phyloP scores from a whole-genome alignment of 495 filamentous ascomycete genomes.

The Thozetella sp. region DNA sequence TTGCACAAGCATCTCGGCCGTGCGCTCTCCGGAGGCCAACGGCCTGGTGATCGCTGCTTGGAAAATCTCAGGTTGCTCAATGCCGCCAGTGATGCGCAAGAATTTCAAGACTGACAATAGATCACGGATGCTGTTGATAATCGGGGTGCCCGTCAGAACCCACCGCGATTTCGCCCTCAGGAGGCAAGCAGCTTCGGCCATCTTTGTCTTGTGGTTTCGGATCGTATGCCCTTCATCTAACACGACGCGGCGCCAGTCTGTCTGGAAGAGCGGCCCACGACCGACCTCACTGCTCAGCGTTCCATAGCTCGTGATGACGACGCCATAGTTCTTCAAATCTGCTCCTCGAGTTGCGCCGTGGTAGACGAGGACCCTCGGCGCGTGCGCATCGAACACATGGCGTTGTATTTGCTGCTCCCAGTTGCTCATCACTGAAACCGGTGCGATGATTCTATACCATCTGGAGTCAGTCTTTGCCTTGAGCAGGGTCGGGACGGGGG shows the following conservation, averaged over 20 bases:
- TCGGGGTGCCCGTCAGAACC: constrained; percentile 82
- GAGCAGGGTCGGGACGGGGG: no score
- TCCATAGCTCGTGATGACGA: constrained; percentile 87
- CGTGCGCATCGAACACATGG: constrained; percentile 63
- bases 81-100: constrained; percentile 74
- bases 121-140: constrained; percentile 80
- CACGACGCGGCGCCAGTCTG: constrained; percentile 80
- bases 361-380: constrained; percentile 71
- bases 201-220: constrained; percentile 75
- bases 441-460: constrained; percentile 87
- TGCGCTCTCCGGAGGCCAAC: constrained; percentile 54
- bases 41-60: constrained; percentile 74
- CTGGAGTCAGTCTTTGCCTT: no score
- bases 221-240: constrained; percentile 90
- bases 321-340: constrained; percentile 60
- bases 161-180: constrained; percentile 76
- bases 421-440: constrained; percentile 89
- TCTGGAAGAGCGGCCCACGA: constrained; percentile 56
- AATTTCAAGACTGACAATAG: constrained; percentile 82
- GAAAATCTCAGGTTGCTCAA: constrained; percentile 76
- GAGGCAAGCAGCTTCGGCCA: constrained; percentile 64
- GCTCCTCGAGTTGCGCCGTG: constrained; percentile 67
- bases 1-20: constrained; percentile 66
- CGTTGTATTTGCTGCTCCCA: constrained; percentile 82
- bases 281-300: constrained; percentile 43